phyloP scores from a whole-genome alignment of 352 stramenopile genomes.

The Phytophthora capsici region DNA sequence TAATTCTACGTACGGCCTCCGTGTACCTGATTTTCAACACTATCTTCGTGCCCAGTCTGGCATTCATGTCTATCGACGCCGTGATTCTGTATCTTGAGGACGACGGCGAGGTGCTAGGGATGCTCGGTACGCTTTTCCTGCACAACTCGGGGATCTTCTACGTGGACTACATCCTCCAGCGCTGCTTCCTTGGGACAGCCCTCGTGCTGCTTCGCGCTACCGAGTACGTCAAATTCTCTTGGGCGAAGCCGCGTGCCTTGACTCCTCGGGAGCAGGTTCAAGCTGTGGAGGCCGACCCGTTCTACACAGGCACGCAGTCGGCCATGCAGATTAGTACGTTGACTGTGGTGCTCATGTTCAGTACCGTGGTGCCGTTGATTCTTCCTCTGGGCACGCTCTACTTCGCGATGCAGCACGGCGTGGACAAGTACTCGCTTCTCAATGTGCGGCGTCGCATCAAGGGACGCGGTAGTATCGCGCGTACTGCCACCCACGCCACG shows the following conservation, averaged over 20 bases:
- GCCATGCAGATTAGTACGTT: constrained; percentile 88
- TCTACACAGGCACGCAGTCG: constrained; percentile 87
- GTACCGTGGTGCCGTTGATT: constrained; percentile 86
- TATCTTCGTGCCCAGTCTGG: constrained; percentile 85
- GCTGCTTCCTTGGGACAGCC: constrained; percentile 80
- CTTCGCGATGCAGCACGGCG: constrained; percentile 83
- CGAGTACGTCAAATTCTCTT: constrained; percentile 85
- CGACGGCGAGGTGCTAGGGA: constrained; percentile 78
- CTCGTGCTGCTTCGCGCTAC: constrained; percentile 77
- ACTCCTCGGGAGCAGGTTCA: constrained; percentile 75
- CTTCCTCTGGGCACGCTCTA: constrained; percentile 82
- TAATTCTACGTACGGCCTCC: constrained; percentile 79
- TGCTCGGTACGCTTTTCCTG: constrained; percentile 85
- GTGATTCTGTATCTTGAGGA: constrained; percentile 79
- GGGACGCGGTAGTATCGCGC: constrained; percentile 80
- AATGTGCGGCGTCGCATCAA: constrained; percentile 86
- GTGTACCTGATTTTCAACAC: constrained; percentile 91
- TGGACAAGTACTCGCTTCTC: constrained; percentile 88
- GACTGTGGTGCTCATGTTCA: constrained; percentile 85
- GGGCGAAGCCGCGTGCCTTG: constrained; percentile 78
- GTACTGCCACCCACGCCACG: constrained; percentile 80
- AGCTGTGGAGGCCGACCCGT: constrained; percentile 75
- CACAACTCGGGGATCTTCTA: constrained; percentile 92
- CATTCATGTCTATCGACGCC: constrained; percentile 88
- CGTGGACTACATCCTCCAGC: constrained; percentile 88